These are phyloP conservation scores for Xylariales sp. DNA, from an alignment of 2,329 filamentous ascomycete genomes.

Conservation along the genomic window DNA sequence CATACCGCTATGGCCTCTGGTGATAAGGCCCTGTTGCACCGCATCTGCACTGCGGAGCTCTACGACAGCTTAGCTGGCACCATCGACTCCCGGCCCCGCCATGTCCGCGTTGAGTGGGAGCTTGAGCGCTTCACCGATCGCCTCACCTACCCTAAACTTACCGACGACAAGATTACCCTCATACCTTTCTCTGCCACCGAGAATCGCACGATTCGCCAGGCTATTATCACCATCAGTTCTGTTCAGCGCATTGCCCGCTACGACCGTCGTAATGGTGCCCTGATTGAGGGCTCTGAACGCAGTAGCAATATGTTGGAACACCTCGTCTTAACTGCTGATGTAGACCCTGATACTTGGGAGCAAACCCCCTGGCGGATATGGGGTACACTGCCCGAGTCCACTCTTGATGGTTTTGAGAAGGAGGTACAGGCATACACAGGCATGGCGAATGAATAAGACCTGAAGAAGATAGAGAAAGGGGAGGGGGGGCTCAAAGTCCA, in stretches of 20 bases:
- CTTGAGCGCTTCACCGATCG: constrained; percentile 43
- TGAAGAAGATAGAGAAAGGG: no score
- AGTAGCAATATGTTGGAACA: constrained; percentile 58
- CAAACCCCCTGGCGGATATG: constrained; percentile 58
- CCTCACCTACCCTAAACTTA: constrained; percentile 41
- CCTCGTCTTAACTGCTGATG: constrained; percentile 51
- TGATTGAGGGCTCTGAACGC: constrained; percentile 42
- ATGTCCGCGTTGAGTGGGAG: constrained; percentile 48
- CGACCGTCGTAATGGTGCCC: constrained; percentile 24
- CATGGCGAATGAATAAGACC: constrained; percentile 2
- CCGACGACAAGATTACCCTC: constrained; percentile 49
- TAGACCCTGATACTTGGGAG: constrained; percentile 42
- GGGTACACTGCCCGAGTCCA: constrained; percentile 56
- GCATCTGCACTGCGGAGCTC: constrained; percentile 51
- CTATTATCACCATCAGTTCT: constrained; percentile 56
- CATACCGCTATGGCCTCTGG: constrained; percentile 57
- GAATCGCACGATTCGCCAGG: constrained; percentile 45
- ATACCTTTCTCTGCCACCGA: constrained; percentile 38
- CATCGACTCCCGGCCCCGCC: constrained; percentile 45
- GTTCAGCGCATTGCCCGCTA: constrained; percentile 48
- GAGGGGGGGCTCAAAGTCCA: no score
- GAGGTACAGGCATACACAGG: constrained; percentile 9
- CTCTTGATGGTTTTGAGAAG: constrained; percentile 33
- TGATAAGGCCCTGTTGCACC: constrained; percentile 44
- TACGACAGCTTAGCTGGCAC: constrained; percentile 45